Conservation (phyloP, 2,329 filamentous ascomycete species). For the Beauveria scarabaeidicola region DNA sequence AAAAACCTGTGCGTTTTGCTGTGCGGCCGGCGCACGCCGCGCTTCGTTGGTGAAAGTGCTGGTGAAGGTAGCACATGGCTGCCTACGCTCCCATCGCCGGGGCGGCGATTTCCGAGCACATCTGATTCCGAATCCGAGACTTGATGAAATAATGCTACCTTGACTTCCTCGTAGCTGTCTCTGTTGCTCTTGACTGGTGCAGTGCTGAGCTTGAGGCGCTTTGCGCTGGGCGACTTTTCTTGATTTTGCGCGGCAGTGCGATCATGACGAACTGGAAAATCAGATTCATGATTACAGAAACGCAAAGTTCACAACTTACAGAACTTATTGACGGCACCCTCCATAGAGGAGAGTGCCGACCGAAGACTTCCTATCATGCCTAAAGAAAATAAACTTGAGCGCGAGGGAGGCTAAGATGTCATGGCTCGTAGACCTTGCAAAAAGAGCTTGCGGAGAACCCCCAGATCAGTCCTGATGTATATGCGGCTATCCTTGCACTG, state of each 20-base stretch:
- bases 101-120: background rate
- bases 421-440: background rate
- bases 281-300: background rate
- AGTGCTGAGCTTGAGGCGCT: slow-evolving; percentile 5
- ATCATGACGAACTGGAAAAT: slow-evolving; percentile 5
- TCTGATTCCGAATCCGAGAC: background rate
- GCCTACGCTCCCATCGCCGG: background rate
- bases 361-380: slow-evolving; percentile 7
- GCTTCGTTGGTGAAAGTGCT: background rate
- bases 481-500: background rate
- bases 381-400: background rate
- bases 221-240: background rate
- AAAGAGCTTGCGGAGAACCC: background rate
- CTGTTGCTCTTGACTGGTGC: background rate
- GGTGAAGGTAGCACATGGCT: background rate
- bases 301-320: background rate
- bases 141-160: background rate
- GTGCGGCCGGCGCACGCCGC: background rate
- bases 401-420: background rate
- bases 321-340: background rate
- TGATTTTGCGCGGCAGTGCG: background rate
- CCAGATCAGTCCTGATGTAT: background rate
- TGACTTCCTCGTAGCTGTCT: background rate
- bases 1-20: slow-evolving; percentile 1
- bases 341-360: slow-evolving; percentile 2